These are phyloP conservation scores for Rhipidocladum racemiflorum DNA, from an alignment of 176 grass and related monocot species.

Conservation along the genomic window DNA sequence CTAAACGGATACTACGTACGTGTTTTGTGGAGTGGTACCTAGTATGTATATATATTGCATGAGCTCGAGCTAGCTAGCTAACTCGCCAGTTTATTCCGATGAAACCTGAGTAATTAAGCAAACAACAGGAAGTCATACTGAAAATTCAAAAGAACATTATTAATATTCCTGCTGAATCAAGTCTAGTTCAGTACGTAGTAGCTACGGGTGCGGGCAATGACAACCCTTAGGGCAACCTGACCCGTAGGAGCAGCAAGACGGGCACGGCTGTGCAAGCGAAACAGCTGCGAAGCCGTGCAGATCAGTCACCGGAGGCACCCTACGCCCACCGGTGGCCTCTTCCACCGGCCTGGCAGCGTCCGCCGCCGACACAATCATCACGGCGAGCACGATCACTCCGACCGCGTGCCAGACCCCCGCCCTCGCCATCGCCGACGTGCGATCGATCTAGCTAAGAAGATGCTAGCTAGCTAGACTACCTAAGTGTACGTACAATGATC, in stretches of 20 bases:
- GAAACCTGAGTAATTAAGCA: neutral
- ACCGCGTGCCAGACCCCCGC: neutral
- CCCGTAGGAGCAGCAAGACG: neutral
- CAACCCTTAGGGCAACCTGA: accelerated
- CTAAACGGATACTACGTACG: neutral
- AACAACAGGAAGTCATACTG: too few species aligned
- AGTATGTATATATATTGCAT: neutral
- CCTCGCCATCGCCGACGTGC: neutral
- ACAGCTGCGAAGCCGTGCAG: neutral
- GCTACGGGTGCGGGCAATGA: too few species aligned
- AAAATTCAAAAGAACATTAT: too few species aligned
- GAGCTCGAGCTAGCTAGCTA: neutral
- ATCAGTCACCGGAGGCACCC: neutral
- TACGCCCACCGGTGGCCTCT: neutral
- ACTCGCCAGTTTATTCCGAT: neutral
- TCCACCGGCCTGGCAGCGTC: neutral
- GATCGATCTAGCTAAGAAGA: neutral
- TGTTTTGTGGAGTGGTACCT: neutral
- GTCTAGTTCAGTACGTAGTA: too few species aligned
- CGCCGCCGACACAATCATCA: neutral
- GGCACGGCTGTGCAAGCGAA: neutral
- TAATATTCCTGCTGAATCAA: too few species aligned
- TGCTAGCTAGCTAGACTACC: neutral
- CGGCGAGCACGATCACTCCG: neutral
- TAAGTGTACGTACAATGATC: too few species aligned